These are phyloP conservation scores for Fusarium robinianum DNA, from an alignment of 2,329 filamentous ascomycete species.

Conservation along the genomic window DNA sequence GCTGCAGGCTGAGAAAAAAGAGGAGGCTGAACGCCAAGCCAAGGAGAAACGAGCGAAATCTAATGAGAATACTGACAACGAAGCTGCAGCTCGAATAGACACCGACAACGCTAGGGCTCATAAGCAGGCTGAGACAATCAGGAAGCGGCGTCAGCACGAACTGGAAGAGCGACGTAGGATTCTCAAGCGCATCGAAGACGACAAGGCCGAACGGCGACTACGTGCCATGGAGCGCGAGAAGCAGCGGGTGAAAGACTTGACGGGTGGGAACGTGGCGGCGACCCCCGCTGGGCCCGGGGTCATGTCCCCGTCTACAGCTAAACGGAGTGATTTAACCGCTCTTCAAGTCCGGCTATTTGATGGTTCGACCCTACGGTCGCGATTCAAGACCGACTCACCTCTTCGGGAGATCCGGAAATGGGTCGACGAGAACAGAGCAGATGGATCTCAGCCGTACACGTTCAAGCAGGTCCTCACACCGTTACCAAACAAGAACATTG, in stretches of 20 bases:
- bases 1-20: constrained; percentile 48
- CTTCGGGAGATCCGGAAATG: constrained; percentile 74
- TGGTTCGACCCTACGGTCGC: constrained; percentile 75
- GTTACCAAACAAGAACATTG: constrained; percentile 73
- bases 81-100: constrained; percentile 44
- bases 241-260: constrained; percentile 40
- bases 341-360: constrained; percentile 84
- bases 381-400: constrained; percentile 67
- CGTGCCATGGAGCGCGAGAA: constrained; percentile 56
- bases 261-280: constrained; percentile 38
- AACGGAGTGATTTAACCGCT: constrained; percentile 47
- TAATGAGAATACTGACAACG: constrained; percentile 51
- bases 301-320: constrained; percentile 38
- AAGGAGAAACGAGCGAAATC: constrained; percentile 56
- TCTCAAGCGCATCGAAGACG: constrained; percentile 74
- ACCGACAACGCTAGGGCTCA: constrained; percentile 43
- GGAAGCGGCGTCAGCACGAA: constrained; percentile 67
- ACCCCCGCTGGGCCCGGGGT: constrained; percentile 41
- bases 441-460: constrained; percentile 69
- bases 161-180: constrained; percentile 72
- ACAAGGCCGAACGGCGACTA: constrained; percentile 69
- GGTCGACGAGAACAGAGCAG: constrained; percentile 68
- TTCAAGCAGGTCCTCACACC: constrained; percentile 86
- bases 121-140: constrained; percentile 59
- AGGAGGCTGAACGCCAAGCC: constrained; percentile 51